These are phyloP conservation scores for Pythium sukuiense DNA, from an alignment of 352 stramenopile genomes.

Conservation along the genomic window DNA sequence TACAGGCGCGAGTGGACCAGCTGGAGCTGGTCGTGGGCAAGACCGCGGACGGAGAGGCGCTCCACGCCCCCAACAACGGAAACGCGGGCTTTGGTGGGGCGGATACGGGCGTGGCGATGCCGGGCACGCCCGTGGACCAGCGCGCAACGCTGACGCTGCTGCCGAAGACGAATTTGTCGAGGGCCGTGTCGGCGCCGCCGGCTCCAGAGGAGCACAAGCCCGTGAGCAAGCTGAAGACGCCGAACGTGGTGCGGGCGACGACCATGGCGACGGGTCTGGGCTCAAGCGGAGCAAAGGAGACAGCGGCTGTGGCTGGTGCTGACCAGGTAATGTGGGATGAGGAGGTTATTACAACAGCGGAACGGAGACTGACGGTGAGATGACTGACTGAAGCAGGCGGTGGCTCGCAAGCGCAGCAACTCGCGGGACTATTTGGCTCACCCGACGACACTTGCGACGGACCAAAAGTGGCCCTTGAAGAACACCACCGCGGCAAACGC, in stretches of 20 bases:
- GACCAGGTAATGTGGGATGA: conserved; percentile 1
- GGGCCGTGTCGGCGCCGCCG: conserved; percentile 20
- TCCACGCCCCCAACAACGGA: conserved; percentile 11
- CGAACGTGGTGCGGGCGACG: conserved; percentile 4
- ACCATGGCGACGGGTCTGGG: not conserved
- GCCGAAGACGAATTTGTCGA: conserved; percentile 25
- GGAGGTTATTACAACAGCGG: too few relatives aligned
- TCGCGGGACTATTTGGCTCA: conserved; percentile 23
- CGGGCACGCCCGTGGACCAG: conserved; percentile 27
- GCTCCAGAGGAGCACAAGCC: conserved; percentile 16
- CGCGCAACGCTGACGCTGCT: conserved; percentile 32
- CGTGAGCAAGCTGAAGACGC: conserved; percentile 15
- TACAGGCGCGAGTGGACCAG: conserved; percentile 78
- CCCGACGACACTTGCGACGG: not conserved
- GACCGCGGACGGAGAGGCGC: conserved; percentile 13
- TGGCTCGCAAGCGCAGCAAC: conserved; percentile 27
- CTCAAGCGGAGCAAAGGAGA: not conserved
- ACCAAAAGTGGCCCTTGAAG: conserved; percentile 15
- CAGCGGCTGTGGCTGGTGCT: not conserved
- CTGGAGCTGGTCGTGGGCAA: conserved; percentile 61
- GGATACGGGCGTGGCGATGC: not conserved
- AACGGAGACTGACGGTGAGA: not conserved
- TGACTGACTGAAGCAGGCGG: not conserved
- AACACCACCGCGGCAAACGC: not conserved
- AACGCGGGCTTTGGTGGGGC: not conserved